phyloP scores from a whole-genome alignment of 2,329 filamentous ascomycete species.

The Fusarium subglutinans region DNA sequence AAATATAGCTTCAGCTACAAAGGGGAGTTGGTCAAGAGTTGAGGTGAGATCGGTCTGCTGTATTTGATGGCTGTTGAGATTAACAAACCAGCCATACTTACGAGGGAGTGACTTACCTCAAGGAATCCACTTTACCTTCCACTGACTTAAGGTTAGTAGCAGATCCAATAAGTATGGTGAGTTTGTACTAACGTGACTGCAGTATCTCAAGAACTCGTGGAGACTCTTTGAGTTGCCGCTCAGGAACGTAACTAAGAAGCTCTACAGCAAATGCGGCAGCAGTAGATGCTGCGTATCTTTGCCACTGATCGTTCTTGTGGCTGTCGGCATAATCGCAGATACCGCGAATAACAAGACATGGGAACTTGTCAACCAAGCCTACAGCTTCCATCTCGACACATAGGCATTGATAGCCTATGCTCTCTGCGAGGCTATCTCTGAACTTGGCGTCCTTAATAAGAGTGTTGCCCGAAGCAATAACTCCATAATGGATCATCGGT shows the following conservation, averaged over 20 bases:
- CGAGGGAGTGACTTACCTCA: background rate
- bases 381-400: background rate
- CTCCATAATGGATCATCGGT: slow-evolving; percentile 35
- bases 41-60: accelerated
- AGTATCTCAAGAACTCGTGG: slow-evolving; percentile 57
- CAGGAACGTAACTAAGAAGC: background rate
- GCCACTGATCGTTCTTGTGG: background rate
- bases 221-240: slow-evolving; percentile 66
- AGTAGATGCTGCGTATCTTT: background rate
- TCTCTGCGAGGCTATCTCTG: background rate
- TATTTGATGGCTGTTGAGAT: background rate
- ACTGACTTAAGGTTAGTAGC: accelerated
- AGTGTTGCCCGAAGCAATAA: slow-evolving; percentile 38
- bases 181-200: background rate
- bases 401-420: background rate
- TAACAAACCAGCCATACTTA: accelerated
- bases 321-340: background rate
- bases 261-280: background rate
- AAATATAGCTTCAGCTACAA: slow-evolving; percentile 40
- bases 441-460: background rate
- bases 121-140: background rate
- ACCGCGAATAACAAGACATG: background rate
- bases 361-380: background rate
- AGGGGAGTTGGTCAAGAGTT: background rate
- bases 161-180: accelerated